Base-by-base conservation (phyloP, 306 rosid genomes). In the Acacia crassicarpa region DNA sequence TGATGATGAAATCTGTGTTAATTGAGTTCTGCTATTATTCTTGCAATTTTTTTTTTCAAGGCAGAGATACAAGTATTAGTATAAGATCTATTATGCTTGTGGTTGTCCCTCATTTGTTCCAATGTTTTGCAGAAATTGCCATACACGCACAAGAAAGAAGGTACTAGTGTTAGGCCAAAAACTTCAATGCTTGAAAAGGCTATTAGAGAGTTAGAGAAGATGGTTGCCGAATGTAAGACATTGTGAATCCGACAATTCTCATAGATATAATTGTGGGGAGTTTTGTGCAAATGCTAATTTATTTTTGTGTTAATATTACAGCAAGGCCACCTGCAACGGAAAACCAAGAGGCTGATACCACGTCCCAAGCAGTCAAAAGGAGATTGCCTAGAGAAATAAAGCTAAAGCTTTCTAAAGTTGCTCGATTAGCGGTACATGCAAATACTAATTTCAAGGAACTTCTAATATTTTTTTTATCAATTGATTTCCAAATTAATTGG, bases 341-440 rank as follows among this genome's bases (percentile, higher is more conserved):
- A 78, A 95, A 89, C 84, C 93, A 82, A 70, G 99, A 95, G 79
- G 93, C 90, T 49, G 99, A 94, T 84, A 79, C 80, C 84, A 48
- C 90, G 75, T 72, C 94, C 68, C 97, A 89, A 86, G 93, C 95
- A 80, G 81, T 93, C 80, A 95, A 95, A 89, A 91, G 98, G 89
- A 95, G 99, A 87, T 84, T 95, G 87, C 99, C 99, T 30, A 92
- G 98, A 87, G 99, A 95, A 85, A 84, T 95, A 87, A 95, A 95
- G 90, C 83, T 90, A 83, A 95, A 91, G 90, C 99, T 95, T 87
- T 97, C 97, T 75, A 95, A 93, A 93, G 97, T 95, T 84, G 99
- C 99, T 76, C 89, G 97, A 88, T 75, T 95, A 88, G 98, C 98
- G 93, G 99, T 95, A 90, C 61, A 67, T 61, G 40, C 75, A 76